Evolutionary conservation across 2,329 filamentous ascomycete species (phyloP).

Genomic region (Diatrype stigma): DNA sequence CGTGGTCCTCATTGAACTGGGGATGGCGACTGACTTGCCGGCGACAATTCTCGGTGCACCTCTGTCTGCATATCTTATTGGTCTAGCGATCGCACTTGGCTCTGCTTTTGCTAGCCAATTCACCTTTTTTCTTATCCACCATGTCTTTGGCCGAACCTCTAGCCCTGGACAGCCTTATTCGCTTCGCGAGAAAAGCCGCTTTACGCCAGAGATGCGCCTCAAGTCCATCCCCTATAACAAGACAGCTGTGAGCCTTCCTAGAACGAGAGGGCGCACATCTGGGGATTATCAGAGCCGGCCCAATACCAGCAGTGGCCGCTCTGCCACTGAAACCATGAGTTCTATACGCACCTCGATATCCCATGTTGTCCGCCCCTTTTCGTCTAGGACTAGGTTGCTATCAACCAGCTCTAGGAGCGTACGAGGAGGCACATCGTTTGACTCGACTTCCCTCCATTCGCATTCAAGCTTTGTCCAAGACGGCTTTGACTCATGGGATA

Average conservation of each 20-base stretch:
- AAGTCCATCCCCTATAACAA: slow-evolving; percentile 52
- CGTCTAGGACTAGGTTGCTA: slow-evolving; percentile 53
- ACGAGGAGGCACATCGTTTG: slow-evolving; percentile 44
- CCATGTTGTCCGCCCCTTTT: slow-evolving; percentile 48
- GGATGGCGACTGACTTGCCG: slow-evolving; percentile 25
- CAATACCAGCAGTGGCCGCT: slow-evolving; percentile 40
- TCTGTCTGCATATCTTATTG: slow-evolving; percentile 36
- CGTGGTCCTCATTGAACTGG: slow-evolving; percentile 35
- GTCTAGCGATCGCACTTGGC: slow-evolving; percentile 40
- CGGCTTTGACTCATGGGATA: slow-evolving; percentile 73
- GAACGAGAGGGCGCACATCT: slow-evolving; percentile 29
- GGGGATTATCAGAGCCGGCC: slow-evolving; percentile 38
- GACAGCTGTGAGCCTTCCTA: slow-evolving; percentile 32
- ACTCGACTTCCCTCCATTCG: slow-evolving; percentile 36
- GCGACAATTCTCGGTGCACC: slow-evolving; percentile 30
- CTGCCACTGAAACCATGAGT: slow-evolving; percentile 41
- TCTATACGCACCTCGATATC: slow-evolving; percentile 47
- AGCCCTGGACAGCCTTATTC: slow-evolving; percentile 23
- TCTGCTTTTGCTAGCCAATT: slow-evolving; percentile 44
- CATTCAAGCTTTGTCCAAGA: slow-evolving; percentile 44
- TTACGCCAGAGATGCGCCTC: slow-evolving; percentile 33
- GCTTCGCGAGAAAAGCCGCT: slow-evolving; percentile 26
- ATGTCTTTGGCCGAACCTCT: slow-evolving; percentile 33
- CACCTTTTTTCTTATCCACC: slow-evolving; percentile 43
- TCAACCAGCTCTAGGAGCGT: slow-evolving; percentile 34